Evolutionary conservation across 1,139 yeast genomes (phyloP).

Genomic region (Suhomyces panamericanus): DNA sequence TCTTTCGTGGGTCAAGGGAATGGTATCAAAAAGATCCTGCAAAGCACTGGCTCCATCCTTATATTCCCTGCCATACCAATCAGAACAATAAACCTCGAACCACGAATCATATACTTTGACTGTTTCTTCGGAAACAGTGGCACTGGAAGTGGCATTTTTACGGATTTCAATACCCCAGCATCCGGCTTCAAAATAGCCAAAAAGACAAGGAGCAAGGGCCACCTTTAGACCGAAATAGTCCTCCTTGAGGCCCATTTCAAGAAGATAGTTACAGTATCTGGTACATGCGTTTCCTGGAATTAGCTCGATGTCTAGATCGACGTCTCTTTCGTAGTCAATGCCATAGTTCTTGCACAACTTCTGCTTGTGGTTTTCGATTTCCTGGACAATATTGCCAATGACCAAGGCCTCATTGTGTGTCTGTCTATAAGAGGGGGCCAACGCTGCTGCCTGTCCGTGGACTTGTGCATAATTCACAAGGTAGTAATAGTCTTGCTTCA

Average conservation of each 20-base stretch:
- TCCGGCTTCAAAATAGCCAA: slow-evolving; percentile 67
- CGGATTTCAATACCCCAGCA: slow-evolving; percentile 22
- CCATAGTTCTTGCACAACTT: slow-evolving; percentile 50
- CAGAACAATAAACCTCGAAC: slow-evolving; percentile 61
- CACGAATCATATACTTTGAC: slow-evolving; percentile 51
- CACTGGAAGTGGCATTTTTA: slow-evolving; percentile 4
- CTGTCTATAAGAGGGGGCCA: slow-evolving; percentile 56
- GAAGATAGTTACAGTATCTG: slow-evolving; percentile 61
- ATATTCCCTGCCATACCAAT: slow-evolving; percentile 57
- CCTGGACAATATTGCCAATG: slow-evolving; percentile 53
- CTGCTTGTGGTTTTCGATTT: slow-evolving; percentile 55
- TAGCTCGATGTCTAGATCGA: slow-evolving; percentile 40
- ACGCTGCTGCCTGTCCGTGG: slow-evolving; percentile 64
- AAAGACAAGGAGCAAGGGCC: slow-evolving; percentile 74
- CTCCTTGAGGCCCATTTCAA: slow-evolving; percentile 49
- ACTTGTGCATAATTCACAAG: slow-evolving; percentile 68
- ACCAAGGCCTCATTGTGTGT: slow-evolving; percentile 54
- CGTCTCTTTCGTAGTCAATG: slow-evolving; percentile 45
- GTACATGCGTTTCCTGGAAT: slow-evolving; percentile 56
- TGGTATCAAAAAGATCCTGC: slow-evolving; percentile 39
- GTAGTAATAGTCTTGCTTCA: slow-evolving; percentile 74
- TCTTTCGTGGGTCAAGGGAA: slow-evolving; percentile 34
- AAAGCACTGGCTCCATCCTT: slow-evolving; percentile 48
- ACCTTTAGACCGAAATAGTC: slow-evolving; percentile 67
- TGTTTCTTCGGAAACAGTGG: slow-evolving; percentile 14